Evolutionary conservation across 257 asterid species (phyloP).

Genomic region (Prunella vulgaris): DNA sequence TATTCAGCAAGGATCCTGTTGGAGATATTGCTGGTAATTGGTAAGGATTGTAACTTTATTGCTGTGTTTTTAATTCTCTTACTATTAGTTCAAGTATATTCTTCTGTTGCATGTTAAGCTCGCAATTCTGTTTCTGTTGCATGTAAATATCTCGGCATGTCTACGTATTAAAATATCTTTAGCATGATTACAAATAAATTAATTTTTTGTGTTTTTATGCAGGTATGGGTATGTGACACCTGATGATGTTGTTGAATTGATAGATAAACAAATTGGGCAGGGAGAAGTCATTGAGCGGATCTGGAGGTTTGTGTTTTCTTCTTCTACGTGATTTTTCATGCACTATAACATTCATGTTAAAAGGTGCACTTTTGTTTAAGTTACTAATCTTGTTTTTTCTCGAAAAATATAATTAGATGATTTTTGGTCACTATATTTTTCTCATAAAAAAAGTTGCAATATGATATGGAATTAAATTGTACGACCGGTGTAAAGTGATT

Average conservation of each 20-base stretch:
- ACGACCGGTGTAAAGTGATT: not conserved
- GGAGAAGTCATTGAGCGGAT: constrained; percentile 70
- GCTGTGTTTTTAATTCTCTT: constrained; percentile 8
- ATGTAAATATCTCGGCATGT: not conserved
- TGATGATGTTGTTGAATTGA: constrained; percentile 70
- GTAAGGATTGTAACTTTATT: constrained; percentile 37
- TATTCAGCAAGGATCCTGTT: constrained; percentile 57
- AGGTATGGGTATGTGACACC: constrained; percentile 99
- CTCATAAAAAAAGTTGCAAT: not conserved
- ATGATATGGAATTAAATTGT: not conserved
- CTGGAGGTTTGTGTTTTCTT: constrained; percentile 69
- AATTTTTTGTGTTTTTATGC: constrained; percentile 27
- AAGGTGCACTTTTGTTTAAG: constrained; percentile 5
- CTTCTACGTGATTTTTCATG: constrained; percentile 7
- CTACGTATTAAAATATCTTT: constrained; percentile 9
- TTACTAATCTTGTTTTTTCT: constrained; percentile 2
- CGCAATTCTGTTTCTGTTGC: not conserved
- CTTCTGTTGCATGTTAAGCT: not conserved
- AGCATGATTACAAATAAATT: not conserved
- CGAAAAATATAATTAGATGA: not conserved
- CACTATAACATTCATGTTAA: constrained; percentile 13
- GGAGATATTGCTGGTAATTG: constrained; percentile 82
- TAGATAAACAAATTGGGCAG: constrained; percentile 76
- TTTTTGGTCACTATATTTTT: not conserved
- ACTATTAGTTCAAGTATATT: not conserved